Percentiles rank a stretch among this genome's conserved stretches.
Conservation (phyloP, 2,329 filamentous ascomycete genomes). For the Colletotrichum scovillei region DNA sequence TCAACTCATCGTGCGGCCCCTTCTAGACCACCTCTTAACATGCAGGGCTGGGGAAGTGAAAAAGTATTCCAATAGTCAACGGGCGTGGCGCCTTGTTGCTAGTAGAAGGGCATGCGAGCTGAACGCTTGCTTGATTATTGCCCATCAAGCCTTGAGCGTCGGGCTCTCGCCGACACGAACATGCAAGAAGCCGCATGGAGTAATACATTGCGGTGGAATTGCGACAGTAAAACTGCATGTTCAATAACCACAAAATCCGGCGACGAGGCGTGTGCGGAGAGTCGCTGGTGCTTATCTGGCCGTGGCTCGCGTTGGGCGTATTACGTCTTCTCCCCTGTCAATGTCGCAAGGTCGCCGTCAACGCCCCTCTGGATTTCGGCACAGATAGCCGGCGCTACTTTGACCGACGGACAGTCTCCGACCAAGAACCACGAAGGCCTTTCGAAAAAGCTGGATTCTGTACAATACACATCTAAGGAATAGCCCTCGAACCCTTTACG, state of each 20-base stretch:
- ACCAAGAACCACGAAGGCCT: neutral
- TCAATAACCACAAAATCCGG: neutral
- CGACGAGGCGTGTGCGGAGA: neutral
- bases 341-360: slow-evolving; percentile 16
- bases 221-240: neutral
- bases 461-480: neutral
- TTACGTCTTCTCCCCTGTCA: slow-evolving; percentile 22
- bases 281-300: neutral
- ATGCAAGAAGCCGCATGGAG: neutral
- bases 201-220: neutral
- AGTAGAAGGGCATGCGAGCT: neutral
- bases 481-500: too few species aligned
- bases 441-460: neutral
- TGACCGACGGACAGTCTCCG: neutral
- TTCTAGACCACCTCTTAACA: neutral
- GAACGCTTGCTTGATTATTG: neutral
- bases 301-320: neutral
- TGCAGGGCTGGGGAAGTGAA: neutral
- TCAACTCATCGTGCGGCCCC: neutral
- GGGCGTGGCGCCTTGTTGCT: neutral
- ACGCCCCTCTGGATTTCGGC: neutral
- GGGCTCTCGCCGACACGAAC: neutral
- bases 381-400: neutral
- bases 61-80: neutral
- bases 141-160: neutral